These are phyloP conservation scores for Furculomyces boomerangus DNA, from an alignment of 371 early-diverging fungal genomes.

Conservation along the genomic window DNA sequence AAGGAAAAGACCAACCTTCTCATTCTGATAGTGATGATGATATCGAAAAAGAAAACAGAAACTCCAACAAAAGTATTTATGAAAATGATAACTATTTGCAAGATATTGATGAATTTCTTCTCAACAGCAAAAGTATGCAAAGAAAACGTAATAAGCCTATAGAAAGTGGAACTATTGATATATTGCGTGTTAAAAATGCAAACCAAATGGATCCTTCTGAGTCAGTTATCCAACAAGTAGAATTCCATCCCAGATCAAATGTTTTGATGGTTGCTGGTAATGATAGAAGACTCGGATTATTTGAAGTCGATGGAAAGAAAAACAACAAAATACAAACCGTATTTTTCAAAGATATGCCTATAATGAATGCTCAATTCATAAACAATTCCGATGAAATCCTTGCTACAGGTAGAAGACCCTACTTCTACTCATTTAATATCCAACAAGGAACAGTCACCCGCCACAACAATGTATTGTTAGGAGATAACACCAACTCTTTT, in stretches of 20 bases:
- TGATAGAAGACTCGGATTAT: constrained; percentile 67
- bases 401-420: constrained; percentile 48
- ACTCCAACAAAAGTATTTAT: not conserved
- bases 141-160: constrained; percentile 10
- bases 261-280: constrained; percentile 69
- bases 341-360: constrained; percentile 61
- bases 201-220: constrained; percentile 18
- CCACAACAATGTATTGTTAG: constrained; percentile 43
- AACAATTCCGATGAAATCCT: constrained; percentile 54
- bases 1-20: constrained; percentile 9
- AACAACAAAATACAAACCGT: constrained; percentile 77
- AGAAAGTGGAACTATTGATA: constrained; percentile 10
- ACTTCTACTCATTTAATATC: constrained; percentile 72
- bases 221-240: constrained; percentile 42
- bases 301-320: constrained; percentile 72
- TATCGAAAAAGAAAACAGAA: constrained; percentile 7
- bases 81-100: not conserved
- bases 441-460: constrained; percentile 51
- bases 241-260: constrained; percentile 80
- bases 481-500: constrained; percentile 40
- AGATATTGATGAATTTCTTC: constrained; percentile 8
- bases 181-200: constrained; percentile 17
- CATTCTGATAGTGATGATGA: not conserved
- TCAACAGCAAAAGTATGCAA: constrained; percentile 8
- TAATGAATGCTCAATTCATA: constrained; percentile 52